phyloP scores from a whole-genome alignment of 2,329 filamentous ascomycete species.

The Cordyceps farinosa region DNA sequence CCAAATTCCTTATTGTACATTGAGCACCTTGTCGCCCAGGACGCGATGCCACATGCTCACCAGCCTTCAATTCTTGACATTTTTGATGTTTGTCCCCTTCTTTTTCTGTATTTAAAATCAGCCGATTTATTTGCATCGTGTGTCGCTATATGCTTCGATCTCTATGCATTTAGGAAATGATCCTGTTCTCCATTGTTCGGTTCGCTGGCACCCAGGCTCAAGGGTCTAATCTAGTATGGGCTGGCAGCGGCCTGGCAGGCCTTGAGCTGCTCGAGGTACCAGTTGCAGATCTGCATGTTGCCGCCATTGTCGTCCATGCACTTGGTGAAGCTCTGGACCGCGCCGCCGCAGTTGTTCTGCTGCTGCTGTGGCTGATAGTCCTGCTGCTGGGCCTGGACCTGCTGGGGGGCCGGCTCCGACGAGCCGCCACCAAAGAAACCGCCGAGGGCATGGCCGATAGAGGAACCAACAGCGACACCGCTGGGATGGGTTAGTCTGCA shows the following conservation, averaged over 20 bases:
- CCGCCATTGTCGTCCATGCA: constrained; percentile 96
- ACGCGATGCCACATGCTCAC: not conserved
- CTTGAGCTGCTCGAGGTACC: constrained; percentile 97
- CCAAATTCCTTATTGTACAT: constrained; percentile 7
- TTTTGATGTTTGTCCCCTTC: not conserved
- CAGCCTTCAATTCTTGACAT: not conserved
- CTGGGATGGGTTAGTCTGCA: constrained; percentile 42
- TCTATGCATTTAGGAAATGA: constrained; percentile 3
- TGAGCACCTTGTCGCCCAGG: not conserved
- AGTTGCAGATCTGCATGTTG: constrained; percentile 92
- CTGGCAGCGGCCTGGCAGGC: constrained; percentile 76
- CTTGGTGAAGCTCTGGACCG: constrained; percentile 82
- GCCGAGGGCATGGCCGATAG: constrained; percentile 91
- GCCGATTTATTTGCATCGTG: constrained; percentile 1
- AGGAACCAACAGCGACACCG: constrained; percentile 93
- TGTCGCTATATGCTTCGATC: constrained; percentile 7
- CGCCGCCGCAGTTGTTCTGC: constrained; percentile 68
- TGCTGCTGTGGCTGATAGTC: constrained; percentile 52
- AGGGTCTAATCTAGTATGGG: constrained; percentile 61
- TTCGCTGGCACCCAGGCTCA: not conserved
- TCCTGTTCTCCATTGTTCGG: not conserved
- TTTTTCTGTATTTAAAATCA: not conserved
- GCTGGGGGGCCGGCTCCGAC: constrained; percentile 50
- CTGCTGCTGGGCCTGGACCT: constrained; percentile 47
- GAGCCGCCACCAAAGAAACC: constrained; percentile 79